phyloP scores from a whole-genome alignment of 768 basidiomycete genomes.

The Tulasnella sp. region DNA sequence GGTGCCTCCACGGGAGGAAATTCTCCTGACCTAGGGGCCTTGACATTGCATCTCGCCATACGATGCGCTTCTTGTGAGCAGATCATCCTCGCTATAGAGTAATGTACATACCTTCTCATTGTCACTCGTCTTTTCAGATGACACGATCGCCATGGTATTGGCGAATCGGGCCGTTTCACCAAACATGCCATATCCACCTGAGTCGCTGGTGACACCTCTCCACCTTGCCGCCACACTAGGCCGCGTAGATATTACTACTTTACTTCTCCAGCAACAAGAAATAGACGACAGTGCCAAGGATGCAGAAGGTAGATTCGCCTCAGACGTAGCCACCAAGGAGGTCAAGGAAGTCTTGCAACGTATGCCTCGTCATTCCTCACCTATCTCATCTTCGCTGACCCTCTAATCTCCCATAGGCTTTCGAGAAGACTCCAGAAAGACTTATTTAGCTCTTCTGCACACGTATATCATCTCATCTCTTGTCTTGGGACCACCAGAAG shows the following conservation, averaged over 20 bases:
- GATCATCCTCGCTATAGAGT: neutral
- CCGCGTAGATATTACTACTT: constrained; percentile 54
- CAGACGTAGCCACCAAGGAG: constrained; percentile 66
- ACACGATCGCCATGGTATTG: constrained; percentile 57
- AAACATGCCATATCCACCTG: constrained; percentile 62
- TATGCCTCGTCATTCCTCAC: constrained; percentile 22
- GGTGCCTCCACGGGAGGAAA: constrained; percentile 33
- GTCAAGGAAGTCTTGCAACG: constrained; percentile 56
- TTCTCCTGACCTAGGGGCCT: constrained; percentile 50
- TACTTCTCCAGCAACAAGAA: constrained; percentile 66
- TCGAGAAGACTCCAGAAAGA: constrained; percentile 59
- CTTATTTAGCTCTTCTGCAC: constrained; percentile 60
- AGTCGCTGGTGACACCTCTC: constrained; percentile 59
- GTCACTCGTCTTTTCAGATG: constrained; percentile 30
- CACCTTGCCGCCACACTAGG: constrained; percentile 66
- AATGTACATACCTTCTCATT: neutral
- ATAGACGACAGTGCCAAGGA: constrained; percentile 74
- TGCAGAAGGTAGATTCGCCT: constrained; percentile 48
- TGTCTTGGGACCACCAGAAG: constrained; percentile 24
- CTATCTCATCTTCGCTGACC: neutral
- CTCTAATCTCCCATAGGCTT: constrained; percentile 29
- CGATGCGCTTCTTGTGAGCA: constrained; percentile 60
- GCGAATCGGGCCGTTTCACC: constrained; percentile 68
- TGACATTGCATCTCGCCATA: constrained; percentile 72
- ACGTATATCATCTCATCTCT: constrained; percentile 57